Percentiles rank a stretch among this genome's conserved stretches.
phyloP scores from a whole-genome alignment of 331 rosid species.

The Prunus yedoensis region DNA sequence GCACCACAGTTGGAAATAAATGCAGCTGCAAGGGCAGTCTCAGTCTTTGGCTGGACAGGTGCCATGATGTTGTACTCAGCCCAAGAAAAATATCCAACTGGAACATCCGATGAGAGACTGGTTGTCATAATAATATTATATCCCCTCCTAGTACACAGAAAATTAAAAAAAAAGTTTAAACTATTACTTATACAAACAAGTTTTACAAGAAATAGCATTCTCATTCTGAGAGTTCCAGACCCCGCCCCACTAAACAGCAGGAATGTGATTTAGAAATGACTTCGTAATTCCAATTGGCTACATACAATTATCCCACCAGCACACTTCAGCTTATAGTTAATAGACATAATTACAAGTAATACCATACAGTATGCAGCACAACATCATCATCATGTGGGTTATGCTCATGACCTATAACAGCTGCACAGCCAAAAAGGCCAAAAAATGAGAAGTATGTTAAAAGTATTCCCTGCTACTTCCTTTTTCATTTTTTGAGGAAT shows the following conservation, averaged over 20 bases:
- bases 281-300: neutral
- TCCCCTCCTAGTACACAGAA: slow-evolving; percentile 58
- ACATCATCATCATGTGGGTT: no score
- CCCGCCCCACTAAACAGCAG: neutral
- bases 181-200: slow-evolving; percentile 26
- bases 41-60: slow-evolving; percentile 76
- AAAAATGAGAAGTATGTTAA: neutral
- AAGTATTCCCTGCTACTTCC: neutral
- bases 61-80: slow-evolving; percentile 98
- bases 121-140: slow-evolving; percentile 83
- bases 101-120: slow-evolving; percentile 97
- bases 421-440: neutral
- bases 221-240: neutral
- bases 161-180: neutral
- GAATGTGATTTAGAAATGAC: slow-evolving; percentile 13
- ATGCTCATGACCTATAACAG: neutral
- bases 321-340: neutral
- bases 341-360: neutral
- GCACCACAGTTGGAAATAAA: slow-evolving; percentile 98
- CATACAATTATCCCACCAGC: neutral
- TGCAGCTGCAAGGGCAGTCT: slow-evolving; percentile 88
- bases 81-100: slow-evolving; percentile 99
- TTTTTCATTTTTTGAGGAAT: neutral
- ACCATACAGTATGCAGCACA: neutral
- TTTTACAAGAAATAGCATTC: neutral